Conservation (phyloP, 768 basidiomycete genomes). For the Phaeotremella skinneri region DNA sequence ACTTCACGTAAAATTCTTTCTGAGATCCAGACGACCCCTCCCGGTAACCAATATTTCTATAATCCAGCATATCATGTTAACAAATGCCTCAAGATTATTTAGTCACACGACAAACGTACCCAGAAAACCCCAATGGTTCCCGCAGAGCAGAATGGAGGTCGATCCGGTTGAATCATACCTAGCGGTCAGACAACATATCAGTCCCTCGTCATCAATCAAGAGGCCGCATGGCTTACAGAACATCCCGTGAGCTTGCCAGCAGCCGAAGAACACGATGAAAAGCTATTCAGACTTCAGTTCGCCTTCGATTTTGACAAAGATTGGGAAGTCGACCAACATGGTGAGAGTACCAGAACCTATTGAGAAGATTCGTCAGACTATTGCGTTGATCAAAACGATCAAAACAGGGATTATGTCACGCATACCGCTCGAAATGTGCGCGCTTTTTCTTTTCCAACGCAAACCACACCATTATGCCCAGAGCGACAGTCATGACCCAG, state of each 20-base stretch:
- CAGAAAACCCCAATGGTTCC: constrained; percentile 91
- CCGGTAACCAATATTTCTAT: constrained; percentile 50
- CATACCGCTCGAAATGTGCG: constrained; percentile 67
- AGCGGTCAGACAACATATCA: background rate
- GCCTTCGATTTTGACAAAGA: background rate
- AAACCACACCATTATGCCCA: constrained; percentile 79
- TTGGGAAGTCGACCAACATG: constrained; percentile 26
- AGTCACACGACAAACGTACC: constrained; percentile 57
- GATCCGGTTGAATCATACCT: constrained; percentile 65
- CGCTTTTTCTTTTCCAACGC: constrained; percentile 76
- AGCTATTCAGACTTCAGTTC: constrained; percentile 66
- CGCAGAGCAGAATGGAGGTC: constrained; percentile 79
- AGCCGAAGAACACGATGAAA: constrained; percentile 87
- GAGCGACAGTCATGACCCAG: constrained; percentile 74
- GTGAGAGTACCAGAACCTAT: constrained; percentile 42
- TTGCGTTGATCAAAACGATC: too few species aligned
- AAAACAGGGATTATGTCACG: too few species aligned
- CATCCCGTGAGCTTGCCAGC: constrained; percentile 94
- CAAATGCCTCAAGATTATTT: background rate
- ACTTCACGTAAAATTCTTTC: constrained; percentile 92
- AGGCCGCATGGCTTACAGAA: constrained; percentile 55
- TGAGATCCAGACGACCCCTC: constrained; percentile 66
- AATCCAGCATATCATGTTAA: constrained; percentile 12
- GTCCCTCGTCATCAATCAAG: background rate
- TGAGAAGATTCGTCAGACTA: too few species aligned